A percentile compares a stretch with the other conserved stretches of the same genome.
phyloP scores from a whole-genome alignment of 345 rosid species.

The Populus nigra region DNA sequence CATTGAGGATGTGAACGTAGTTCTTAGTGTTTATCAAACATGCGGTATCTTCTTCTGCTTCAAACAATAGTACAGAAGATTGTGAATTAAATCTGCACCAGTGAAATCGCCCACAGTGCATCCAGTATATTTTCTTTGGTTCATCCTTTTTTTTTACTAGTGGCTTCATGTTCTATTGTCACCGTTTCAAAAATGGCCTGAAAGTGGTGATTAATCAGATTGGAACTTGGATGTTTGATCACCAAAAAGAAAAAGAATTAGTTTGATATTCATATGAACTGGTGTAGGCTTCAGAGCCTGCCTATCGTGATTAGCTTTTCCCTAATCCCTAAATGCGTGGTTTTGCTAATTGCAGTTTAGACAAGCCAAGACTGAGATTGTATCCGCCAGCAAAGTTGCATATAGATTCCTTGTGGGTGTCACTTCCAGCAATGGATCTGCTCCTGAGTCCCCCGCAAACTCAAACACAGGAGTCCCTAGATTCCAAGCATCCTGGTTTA shows the following conservation, averaged over 20 bases:
- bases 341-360: conserved; percentile 54
- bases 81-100: too few species aligned
- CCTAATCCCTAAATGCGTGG: background rate
- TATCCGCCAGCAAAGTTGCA: conserved; percentile 95
- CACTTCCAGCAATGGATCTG: conserved; percentile 38
- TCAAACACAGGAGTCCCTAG: conserved; percentile 57
- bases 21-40: background rate
- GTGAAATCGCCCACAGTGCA: too few species aligned
- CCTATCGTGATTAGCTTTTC: background rate
- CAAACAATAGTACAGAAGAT: too few species aligned
- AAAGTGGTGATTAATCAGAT: background rate
- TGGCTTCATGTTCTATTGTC: too few species aligned
- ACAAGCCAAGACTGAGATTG: conserved; percentile 93
- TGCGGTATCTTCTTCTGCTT: background rate
- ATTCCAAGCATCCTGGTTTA: conserved; percentile 78
- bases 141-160: background rate
- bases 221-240: background rate
- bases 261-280: background rate
- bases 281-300: background rate
- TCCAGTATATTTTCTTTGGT: background rate
- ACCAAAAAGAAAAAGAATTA: too few species aligned
- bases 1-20: background rate
- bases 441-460: conserved; percentile 50
- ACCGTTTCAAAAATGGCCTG: too few species aligned
- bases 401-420: conserved; percentile 77